Base-by-base conservation (phyloP, 2,329 filamentous ascomycete genomes). In the Tolypocladium pustulatum region DNA sequence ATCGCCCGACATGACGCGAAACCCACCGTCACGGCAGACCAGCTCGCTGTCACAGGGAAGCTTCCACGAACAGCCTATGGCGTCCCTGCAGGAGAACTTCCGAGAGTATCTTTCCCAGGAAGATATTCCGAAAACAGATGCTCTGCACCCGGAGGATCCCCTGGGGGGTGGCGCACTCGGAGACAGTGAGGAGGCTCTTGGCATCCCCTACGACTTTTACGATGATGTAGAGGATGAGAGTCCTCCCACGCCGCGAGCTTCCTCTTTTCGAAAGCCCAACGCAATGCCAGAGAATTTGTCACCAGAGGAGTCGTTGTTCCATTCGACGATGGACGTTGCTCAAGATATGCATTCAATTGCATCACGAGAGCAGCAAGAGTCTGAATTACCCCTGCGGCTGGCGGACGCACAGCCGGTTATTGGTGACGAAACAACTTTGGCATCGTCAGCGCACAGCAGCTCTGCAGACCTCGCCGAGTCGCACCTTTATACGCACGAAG, bases 401-500 rank as follows among this genome's bases (percentile, higher is more conserved):
- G 15, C 15, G 20, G 53, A 53, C 15, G 32, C 54, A 12, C 27
- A 17, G 17, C 20, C 52, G 15, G 37, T n/a, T 17, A 30, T 22
- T 30, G 38, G 20, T 12, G 32, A 38, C 22, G 57, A 17, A 22
- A 3, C 25, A 30, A 20, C 30, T 20, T 38, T 37, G 10, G n/a
- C 54, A 17, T 43, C 27, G 22, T 15, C 53, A 36, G 57, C 12
- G 20, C 41, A 32, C 12, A 15, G 25, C 13, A 58, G 59, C 5
- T 64, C 65, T 30, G 56, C 60, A 38, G 83, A 86, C 60, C 73
- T 89, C 25, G 72, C 81, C 3, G 75, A 82, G 61, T 93, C 90
- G 6, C 86, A 83, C 46, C 67, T 91, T 1, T 93, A 89, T 66
- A 90, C 83, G 40, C 88, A 91, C 60, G 88, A 91, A 61, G 89